Base-by-base conservation (phyloP, 225 moss, liverwort and hornwort species). In the Climacium dendroides region DNA sequence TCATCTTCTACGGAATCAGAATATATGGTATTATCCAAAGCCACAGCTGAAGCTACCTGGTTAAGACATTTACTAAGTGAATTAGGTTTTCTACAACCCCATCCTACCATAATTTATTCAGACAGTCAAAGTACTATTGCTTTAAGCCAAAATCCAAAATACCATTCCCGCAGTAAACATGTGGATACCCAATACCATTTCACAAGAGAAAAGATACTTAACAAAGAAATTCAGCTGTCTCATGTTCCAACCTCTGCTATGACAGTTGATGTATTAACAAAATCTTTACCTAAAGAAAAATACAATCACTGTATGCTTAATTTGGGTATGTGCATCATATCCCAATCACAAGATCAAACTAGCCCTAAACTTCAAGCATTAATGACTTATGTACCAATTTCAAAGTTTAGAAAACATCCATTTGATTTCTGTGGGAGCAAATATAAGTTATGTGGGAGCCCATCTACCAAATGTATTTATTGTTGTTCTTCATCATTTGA, bases 171-270 rank as follows among this genome's bases (percentile, higher is more conserved):
- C 0, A 7, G 4, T 4, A 39, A 37, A 7, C 6, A 66, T n/a
- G 66, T 35, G 20, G 23, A 67, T 12, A 23, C 4, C 6, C 22
- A 66, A 37, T 37, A 66, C 22, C 22, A 37, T 66, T 66, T 66
- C 22, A 66, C 37, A 20, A 6, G 22, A 12, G 7, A 63, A 66
- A 37, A 37, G 2, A 22, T n/a, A 11, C 11, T 37, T 66, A 6
- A 0, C 4, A 10, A 11, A n/a, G 11, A 66, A 22, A 66, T 66
- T 66, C 7, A 66, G 6, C 4, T 37, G 0, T 66, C 2, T 2
- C 22, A 66, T 12, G 14, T 66, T 66, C 4, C 66, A n/a, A 66
- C 12, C 6, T n/a, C 2, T 3, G 0, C 34, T 2, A 30, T 62
- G 62, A 62, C 4, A 62, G 1, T 1, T 62, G 1, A 62, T 64